Evolutionary conservation across 805 yeast genomes (phyloP).

Genomic region (Saturnispora quitensis): DNA sequence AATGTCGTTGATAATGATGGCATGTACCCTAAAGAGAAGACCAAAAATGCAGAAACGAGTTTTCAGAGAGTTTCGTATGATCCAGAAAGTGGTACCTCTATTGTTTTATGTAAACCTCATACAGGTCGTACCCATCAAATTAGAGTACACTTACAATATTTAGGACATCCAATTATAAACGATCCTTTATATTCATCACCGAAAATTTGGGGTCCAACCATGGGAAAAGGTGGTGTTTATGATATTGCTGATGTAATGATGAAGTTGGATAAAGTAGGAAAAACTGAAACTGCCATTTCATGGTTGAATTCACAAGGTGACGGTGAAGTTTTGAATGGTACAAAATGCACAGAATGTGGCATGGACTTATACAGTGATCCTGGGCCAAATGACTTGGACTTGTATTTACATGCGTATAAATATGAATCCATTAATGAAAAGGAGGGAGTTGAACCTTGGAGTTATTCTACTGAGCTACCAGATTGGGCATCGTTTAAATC

Average conservation of each 20-base stretch:
- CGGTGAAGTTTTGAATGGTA: conserved; percentile 60
- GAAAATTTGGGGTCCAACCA: conserved; percentile 64
- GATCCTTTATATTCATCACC: conserved; percentile 85
- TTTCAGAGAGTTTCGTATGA: conserved; percentile 40
- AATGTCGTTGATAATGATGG: conserved; percentile 43
- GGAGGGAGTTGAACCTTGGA: conserved; percentile 37
- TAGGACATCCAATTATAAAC: conserved; percentile 88
- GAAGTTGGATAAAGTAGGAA: conserved; percentile 59
- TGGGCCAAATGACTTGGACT: conserved; percentile 72
- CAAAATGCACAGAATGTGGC: conserved; percentile 53
- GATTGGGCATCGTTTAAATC: conserved; percentile 69
- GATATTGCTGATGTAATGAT: conserved; percentile 34
- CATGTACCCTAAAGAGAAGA: conserved; percentile 40
- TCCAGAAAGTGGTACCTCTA: conserved; percentile 48
- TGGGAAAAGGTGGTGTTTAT: conserved; percentile 57
- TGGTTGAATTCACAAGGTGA: conserved; percentile 51
- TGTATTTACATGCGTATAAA: conserved; percentile 87
- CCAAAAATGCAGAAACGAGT: conserved; percentile 31
- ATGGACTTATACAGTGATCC: conserved; percentile 78
- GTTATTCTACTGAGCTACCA: conserved; percentile 67
- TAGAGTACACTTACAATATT: conserved; percentile 78
- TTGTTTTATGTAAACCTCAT: conserved; percentile 75
- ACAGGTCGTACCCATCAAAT: conserved; percentile 97
- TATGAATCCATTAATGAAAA: conserved; percentile 45
- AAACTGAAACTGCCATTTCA: conserved; percentile 53